Base-by-base conservation (phyloP, 108 stramenopile species). In the Licmophora abbreviata region DNA sequence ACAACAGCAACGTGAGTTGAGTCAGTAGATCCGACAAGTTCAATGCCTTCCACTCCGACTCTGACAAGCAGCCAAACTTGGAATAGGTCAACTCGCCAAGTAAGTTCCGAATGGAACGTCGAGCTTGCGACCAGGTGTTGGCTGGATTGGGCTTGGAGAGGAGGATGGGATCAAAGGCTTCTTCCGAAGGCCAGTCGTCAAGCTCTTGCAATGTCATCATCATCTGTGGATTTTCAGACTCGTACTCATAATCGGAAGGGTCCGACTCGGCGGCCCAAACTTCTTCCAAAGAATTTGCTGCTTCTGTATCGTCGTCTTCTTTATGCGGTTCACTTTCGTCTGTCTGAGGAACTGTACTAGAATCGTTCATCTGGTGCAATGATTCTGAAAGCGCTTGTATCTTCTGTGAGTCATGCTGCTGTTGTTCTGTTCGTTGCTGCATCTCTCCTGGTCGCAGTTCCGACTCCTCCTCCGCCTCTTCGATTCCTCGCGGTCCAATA, bases 241-340 rank as follows among this genome's bases (percentile, higher is more conserved):
- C 71, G 40, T 47, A 72, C 28, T 64, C 71, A 53, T 51, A 72
- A 44, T 72, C 71, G 32, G 64, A 65, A 25, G 71, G 64, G 66
- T 72, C 71, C 18, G 71, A 72, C 44, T 72, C 64, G 11, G 48
- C 60, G 4, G 71, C 71, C 64, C 64, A 72, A 0, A 72, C 56
- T 53, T 72, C 71, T 46, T 63, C 38, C 28, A 31, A 20, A 15
- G 33, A n/a, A n/a, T n/a, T n/a, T n/a, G n/a, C n/a, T n/a, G n/a
- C n/a, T n/a, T n/a, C n/a, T 18, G 3, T 58, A 29, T 50, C 48
- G 25, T 51, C 34, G 49, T 40, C 32, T 18, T 40, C 49, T 9
- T 41, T 17, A 1, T 9, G 4, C 18, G 44, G 14, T 5, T 38
- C 43, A 53, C 11, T 53, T 10, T 10, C 35, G 10, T 38, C n/a